Evolutionary conservation across 495 filamentous ascomycete species (phyloP).

Genomic region (Baudoinia panamericana): DNA sequence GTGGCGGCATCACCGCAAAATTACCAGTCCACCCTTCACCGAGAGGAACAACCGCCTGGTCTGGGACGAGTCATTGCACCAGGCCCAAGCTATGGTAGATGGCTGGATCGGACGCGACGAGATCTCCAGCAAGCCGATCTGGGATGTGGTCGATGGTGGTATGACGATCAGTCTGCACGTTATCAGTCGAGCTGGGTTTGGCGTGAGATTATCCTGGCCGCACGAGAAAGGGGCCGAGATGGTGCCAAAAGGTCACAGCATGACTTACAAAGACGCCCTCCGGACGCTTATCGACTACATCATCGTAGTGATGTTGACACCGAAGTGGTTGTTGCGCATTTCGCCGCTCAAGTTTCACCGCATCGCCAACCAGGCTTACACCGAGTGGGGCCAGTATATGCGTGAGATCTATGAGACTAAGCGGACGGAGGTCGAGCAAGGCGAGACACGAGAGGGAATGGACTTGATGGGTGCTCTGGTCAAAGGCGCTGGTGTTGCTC

Average conservation of each 20-base stretch:
- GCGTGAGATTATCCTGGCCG: conserved; percentile 26
- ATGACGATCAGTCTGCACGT: conserved; percentile 54
- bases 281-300: conserved; percentile 40
- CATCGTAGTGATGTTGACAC: conserved; percentile 39
- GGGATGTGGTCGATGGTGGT: conserved; percentile 42
- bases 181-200: conserved; percentile 56
- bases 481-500: conserved; percentile 26
- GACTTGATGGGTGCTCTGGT: conserved; percentile 48
- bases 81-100: conserved; percentile 42
- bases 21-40: conserved; percentile 53
- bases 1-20: conserved; percentile 58
- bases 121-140: conserved; percentile 34
- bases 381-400: conserved; percentile 54
- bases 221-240: conserved; percentile 16
- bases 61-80: conserved; percentile 45
- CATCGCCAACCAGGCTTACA: conserved; percentile 35
- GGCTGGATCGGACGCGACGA: conserved; percentile 34
- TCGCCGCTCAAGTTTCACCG: conserved; percentile 41
- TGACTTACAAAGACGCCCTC: conserved; percentile 48
- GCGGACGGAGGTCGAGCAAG: conserved; percentile 34
- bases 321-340: conserved; percentile 33
- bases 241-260: conserved; percentile 37
- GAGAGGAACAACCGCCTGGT: conserved; percentile 58
- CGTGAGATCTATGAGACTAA: conserved; percentile 44
- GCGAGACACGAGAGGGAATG: conserved; percentile 38